phyloP scores from a whole-genome alignment of 225 moss, liverwort and hornwort species.

The Anthoceros angustus region DNA sequence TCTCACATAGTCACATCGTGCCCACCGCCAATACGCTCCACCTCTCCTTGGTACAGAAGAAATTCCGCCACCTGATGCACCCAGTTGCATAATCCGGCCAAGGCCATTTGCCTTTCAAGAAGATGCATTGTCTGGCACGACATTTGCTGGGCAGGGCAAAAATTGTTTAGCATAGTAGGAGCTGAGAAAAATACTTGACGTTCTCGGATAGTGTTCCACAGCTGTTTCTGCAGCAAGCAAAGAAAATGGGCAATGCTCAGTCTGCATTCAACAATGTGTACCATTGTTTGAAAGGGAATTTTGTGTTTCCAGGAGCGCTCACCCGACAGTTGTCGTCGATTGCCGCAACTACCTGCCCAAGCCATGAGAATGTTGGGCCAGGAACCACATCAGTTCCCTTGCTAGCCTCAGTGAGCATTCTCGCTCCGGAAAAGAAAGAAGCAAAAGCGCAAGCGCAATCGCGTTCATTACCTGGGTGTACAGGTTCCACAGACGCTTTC shows the following conservation, averaged over 20 bases:
- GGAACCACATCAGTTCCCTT: too few relatives aligned
- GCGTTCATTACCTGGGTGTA: neutral
- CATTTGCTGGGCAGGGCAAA: too few relatives aligned
- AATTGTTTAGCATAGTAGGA: neutral
- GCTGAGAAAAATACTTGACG: neutral
- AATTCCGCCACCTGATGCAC: neutral
- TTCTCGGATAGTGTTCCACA: neutral
- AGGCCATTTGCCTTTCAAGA: neutral
- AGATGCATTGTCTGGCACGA: too few relatives aligned
- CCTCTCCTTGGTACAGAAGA: neutral
- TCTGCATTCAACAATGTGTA: neutral
- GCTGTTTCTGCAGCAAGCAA: neutral
- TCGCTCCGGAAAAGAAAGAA: neutral
- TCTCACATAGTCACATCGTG: neutral
- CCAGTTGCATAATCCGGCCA: neutral
- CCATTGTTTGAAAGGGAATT: neutral
- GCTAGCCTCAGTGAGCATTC: too few relatives aligned
- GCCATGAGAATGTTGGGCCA: too few relatives aligned
- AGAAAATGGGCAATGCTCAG: neutral
- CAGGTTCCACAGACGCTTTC: neutral
- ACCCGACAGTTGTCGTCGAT: neutral
- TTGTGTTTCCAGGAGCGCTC: neutral
- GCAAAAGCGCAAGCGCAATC: neutral
- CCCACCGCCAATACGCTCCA: neutral
- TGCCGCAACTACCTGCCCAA: neutral